These are phyloP conservation scores for Neurospora sp. DNA, from an alignment of 495 filamentous ascomycete species.

Conservation along the genomic window DNA sequence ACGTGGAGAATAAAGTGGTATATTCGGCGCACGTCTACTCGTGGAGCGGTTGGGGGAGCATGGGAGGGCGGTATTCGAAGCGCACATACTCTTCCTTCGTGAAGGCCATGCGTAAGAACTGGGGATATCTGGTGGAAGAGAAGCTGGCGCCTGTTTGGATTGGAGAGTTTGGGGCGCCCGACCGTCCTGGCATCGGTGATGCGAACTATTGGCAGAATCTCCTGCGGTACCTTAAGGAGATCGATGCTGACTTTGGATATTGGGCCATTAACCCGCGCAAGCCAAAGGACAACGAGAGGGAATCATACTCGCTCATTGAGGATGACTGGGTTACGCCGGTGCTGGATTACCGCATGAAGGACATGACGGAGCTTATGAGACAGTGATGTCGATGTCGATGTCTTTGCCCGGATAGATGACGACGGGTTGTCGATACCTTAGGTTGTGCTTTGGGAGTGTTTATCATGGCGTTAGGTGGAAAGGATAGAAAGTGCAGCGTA, in stretches of 20 bases:
- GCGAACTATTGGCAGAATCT: constrained; percentile 50
- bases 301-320: constrained; percentile 45
- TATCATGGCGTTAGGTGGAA: not conserved
- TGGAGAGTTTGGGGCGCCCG: constrained; percentile 48
- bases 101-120: constrained; percentile 47
- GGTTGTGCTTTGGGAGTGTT: not conserved
- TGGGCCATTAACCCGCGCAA: constrained; percentile 55
- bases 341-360: constrained; percentile 46
- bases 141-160: constrained; percentile 51
- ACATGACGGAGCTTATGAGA: constrained; percentile 41
- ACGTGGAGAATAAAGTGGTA: constrained; percentile 41
- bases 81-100: constrained; percentile 47
- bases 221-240: constrained; percentile 38
- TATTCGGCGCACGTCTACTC: constrained; percentile 52
- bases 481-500: not conserved
- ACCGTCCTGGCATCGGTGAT: constrained; percentile 37
- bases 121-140: constrained; percentile 49
- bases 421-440: not conserved
- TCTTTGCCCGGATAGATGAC: not conserved
- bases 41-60: constrained; percentile 53
- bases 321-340: constrained; percentile 48
- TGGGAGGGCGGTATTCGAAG: constrained; percentile 39
- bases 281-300: constrained; percentile 38
- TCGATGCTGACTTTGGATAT: constrained; percentile 52
- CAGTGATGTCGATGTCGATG: not conserved